Conservation (phyloP, 2,329 filamentous ascomycete species). For the Sclerotinia trifoliorum region DNA sequence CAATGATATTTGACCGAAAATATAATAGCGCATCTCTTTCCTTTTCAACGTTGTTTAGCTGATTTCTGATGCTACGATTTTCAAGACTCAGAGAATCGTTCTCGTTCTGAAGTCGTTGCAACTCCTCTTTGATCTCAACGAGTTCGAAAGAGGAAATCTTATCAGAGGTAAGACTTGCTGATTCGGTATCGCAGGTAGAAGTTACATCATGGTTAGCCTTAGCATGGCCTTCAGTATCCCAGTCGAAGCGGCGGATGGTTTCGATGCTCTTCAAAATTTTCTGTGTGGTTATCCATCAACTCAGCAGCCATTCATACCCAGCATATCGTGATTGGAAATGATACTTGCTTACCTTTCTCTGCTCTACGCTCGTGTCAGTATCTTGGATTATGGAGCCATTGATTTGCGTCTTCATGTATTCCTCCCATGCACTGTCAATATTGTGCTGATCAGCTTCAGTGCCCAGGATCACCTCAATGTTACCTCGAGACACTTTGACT, state of each 20-base stretch:
- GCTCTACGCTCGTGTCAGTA: neutral
- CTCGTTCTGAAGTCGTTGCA: neutral
- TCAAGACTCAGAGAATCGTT: neutral
- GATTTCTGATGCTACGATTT: neutral
- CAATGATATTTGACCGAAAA: too few relatives aligned
- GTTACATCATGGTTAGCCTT: neutral
- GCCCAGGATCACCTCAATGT: neutral
- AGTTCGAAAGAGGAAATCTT: neutral
- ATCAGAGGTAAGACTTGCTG: neutral
- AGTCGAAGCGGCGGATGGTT: neutral
- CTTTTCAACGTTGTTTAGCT: neutral
- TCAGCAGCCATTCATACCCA: fast-evolving
- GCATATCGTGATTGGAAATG: neutral
- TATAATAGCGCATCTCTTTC: neutral
- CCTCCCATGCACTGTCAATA: neutral
- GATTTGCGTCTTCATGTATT: neutral
- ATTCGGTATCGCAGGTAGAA: neutral
- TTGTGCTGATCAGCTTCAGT: neutral
- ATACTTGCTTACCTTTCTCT: neutral
- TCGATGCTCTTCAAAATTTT: neutral
- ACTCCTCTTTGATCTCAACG: neutral
- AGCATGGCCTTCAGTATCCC: neutral
- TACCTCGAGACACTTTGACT: neutral
- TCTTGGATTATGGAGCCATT: too few relatives aligned
- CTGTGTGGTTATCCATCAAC: neutral